A percentile compares a stretch with the other conserved stretches of the same genome.
Evolutionary conservation across 169 alveolate genomes (phyloP).

Genomic region (Plasmodium blacklocki): DNA sequence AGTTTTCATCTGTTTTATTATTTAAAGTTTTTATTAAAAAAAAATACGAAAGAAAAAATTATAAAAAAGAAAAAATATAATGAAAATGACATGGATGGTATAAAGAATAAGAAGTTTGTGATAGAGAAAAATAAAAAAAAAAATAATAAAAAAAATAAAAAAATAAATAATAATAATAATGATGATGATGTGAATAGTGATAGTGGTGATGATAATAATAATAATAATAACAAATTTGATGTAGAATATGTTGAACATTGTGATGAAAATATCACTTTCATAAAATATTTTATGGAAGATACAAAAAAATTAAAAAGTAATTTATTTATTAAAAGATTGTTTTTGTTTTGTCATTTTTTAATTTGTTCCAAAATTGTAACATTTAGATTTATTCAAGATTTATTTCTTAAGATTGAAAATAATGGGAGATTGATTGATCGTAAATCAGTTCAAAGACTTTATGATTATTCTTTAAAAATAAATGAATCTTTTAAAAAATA

Average conservation of each 20-base stretch:
- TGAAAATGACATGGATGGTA: neutral
- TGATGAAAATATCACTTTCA: constrained; percentile 31
- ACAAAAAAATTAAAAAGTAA: constrained; percentile 73
- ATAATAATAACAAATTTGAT: neutral
- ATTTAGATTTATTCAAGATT: constrained; percentile 64
- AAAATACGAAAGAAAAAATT: neutral
- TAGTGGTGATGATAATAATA: neutral
- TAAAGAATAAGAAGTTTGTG: neutral
- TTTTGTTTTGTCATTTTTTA: constrained; percentile 65
- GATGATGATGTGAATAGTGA: too few species aligned
- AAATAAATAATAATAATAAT: neutral
- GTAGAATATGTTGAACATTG: constrained; percentile 20
- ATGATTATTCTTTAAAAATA: constrained; percentile 55
- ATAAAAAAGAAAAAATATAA: neutral
- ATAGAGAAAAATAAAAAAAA: neutral
- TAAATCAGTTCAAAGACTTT: constrained; percentile 65
- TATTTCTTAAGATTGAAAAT: constrained; percentile 38
- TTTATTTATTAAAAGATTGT: constrained; percentile 57
- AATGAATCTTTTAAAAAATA: constrained; percentile 53
- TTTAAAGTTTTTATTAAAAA: constrained; percentile 38
- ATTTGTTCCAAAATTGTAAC: constrained; percentile 61
- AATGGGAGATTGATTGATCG: constrained; percentile 58
- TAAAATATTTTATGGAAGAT: constrained; percentile 72
- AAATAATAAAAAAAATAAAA: too few species aligned
- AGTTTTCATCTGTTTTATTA: constrained; percentile 76